phyloP scores from a whole-genome alignment of 2,329 filamentous ascomycete genomes.

The Aplosporella prunicola region DNA sequence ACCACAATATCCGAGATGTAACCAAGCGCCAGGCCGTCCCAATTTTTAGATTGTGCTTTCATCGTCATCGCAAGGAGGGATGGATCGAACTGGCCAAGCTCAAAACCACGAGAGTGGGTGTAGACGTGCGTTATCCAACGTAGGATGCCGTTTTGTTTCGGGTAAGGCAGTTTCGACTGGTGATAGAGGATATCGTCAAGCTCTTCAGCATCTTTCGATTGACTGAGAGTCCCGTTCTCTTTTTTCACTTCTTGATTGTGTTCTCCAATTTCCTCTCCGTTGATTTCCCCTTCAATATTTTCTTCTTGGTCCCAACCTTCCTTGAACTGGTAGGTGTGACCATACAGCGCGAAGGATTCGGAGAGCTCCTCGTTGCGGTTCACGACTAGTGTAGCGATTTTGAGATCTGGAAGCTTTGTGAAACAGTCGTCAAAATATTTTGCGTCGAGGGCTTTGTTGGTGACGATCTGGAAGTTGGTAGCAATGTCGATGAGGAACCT shows the following conservation, averaged over 20 bases:
- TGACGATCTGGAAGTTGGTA: constrained; percentile 29
- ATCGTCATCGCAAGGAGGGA: constrained; percentile 39
- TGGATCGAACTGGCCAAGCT: constrained; percentile 42
- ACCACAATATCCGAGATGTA: constrained; percentile 45
- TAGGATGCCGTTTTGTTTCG: constrained; percentile 27
- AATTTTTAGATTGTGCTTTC: constrained; percentile 46
- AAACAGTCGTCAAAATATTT: constrained; percentile 30
- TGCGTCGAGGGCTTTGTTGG: constrained; percentile 24
- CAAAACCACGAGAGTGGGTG: constrained; percentile 40
- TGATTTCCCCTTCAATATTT: too few relatives aligned
- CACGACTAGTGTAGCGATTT: constrained; percentile 26
- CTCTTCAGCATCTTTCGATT: background rate
- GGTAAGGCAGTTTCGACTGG: background rate
- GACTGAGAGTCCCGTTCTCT: too few relatives aligned
- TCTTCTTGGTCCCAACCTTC: background rate
- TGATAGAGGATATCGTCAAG: background rate
- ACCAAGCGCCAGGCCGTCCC: constrained; percentile 38
- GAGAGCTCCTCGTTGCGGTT: constrained; percentile 20
- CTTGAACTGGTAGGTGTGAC: constrained; percentile 20
- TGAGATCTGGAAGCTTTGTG: constrained; percentile 20
- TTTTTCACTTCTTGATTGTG: too few relatives aligned
- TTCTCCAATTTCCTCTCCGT: too few relatives aligned
- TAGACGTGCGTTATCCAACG: constrained; percentile 38
- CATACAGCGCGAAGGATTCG: constrained; percentile 16
- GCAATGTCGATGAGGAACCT: constrained; percentile 31